Evolutionary conservation across 768 basidiomycete genomes (phyloP).

Genomic region (Boletus rubropictus): DNA sequence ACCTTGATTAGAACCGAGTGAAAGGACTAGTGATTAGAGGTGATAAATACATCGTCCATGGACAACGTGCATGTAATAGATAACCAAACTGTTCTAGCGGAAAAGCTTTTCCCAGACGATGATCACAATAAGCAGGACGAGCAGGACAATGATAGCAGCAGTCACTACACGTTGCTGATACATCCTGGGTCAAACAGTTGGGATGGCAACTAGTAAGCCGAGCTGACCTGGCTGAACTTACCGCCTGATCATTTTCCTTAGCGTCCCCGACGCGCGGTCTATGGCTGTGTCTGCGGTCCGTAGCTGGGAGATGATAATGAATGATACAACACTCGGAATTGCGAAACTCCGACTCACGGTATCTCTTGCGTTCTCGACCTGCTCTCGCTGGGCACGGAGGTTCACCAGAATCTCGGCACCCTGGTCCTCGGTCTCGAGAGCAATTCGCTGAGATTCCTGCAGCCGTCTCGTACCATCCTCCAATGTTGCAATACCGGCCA

Average conservation of each 20-base stretch:
- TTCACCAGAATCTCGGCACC: constrained; percentile 89
- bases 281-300: constrained; percentile 83
- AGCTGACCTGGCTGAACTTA: constrained; percentile 35
- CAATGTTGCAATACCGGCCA: constrained; percentile 71
- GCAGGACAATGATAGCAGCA: constrained; percentile 76
- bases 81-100: constrained; percentile 27
- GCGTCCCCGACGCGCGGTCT: constrained; percentile 83
- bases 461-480: constrained; percentile 82
- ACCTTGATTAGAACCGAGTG: background rate
- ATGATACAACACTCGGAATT: background rate
- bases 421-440: constrained; percentile 93
- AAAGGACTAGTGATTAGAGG: constrained; percentile 14
- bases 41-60: constrained; percentile 27
- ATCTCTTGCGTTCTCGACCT: constrained; percentile 88
- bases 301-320: constrained; percentile 44
- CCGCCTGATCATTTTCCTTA: constrained; percentile 96
- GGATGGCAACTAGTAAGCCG: constrained; percentile 3
- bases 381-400: constrained; percentile 82
- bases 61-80: constrained; percentile 16
- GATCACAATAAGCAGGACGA: constrained; percentile 75
- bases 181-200: constrained; percentile 59
- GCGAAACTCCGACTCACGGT: constrained; percentile 48
- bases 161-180: constrained; percentile 93
- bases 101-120: constrained; percentile 77
- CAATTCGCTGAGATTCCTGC: constrained; percentile 86